phyloP scores from a whole-genome alignment of 805 yeast genomes.

The Hanseniaspora taiwanica region DNA sequence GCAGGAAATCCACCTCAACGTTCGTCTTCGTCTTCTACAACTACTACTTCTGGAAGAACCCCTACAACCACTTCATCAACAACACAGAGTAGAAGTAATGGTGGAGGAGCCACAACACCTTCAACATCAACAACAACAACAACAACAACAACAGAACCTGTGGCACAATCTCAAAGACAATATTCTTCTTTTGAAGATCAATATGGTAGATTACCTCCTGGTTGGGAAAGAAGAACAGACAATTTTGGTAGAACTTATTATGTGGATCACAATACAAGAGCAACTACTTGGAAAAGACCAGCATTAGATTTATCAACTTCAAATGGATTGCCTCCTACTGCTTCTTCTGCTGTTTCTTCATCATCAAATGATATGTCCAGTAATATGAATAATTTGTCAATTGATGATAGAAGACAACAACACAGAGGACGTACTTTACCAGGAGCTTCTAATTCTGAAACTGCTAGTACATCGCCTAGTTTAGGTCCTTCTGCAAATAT shows the following conservation, averaged over 20 bases:
- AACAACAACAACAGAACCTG: too few species aligned
- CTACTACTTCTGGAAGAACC: not conserved
- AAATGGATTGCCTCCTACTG: too few species aligned
- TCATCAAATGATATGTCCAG: too few species aligned
- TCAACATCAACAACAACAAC: conserved; percentile 16
- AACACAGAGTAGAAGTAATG: too few species aligned
- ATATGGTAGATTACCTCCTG: conserved; percentile 90
- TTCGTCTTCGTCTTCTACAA: too few species aligned
- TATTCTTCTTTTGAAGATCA: conserved; percentile 95
- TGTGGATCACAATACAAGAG: conserved; percentile 94
- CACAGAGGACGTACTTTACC: conserved; percentile 87
- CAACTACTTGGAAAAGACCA: conserved; percentile 99
- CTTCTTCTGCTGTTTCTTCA: too few species aligned
- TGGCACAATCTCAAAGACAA: too few species aligned
- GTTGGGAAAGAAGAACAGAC: conserved; percentile 98
- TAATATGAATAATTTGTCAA: too few species aligned
- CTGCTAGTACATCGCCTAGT: conserved; percentile 33
- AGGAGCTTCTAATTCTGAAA: conserved; percentile 38
- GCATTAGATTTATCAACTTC: conserved; percentile 40
- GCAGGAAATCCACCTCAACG: too few species aligned
- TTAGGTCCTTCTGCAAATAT: too few species aligned
- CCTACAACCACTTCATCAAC: not conserved
- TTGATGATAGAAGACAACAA: conserved; percentile 80
- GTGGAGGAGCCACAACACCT: too few species aligned
- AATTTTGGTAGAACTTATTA: conserved; percentile 94